Conservation (phyloP, 2,329 filamentous ascomycete genomes). For the Colletotrichum horii region DNA sequence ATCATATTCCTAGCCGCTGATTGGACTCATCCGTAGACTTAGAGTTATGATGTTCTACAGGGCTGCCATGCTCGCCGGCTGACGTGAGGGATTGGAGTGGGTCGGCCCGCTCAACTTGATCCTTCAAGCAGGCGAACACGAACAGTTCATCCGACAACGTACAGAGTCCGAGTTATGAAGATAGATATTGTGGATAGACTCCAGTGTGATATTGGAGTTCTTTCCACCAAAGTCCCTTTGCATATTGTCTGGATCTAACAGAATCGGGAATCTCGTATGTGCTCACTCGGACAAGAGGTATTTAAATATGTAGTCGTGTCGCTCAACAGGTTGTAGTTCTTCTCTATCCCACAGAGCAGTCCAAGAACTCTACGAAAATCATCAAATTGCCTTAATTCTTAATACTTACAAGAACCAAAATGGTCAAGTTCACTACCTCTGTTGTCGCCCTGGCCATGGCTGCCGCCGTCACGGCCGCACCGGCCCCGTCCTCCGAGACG, state of each 20-base stretch:
- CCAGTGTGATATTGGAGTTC: background rate
- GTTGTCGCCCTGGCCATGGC: background rate
- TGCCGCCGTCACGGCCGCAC: background rate
- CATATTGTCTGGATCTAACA: background rate
- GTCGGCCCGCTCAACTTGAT: background rate
- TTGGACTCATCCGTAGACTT: background rate
- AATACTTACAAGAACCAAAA: background rate
- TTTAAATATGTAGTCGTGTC: background rate
- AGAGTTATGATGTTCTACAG: background rate
- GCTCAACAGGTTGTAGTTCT: background rate
- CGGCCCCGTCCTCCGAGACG: background rate
- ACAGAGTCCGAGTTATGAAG: background rate
- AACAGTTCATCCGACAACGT: background rate
- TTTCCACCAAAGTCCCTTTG: background rate
- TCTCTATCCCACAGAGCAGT: background rate
- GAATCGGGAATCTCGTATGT: background rate
- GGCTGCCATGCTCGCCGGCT: background rate
- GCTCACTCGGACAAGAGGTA: too few relatives aligned
- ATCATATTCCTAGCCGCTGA: background rate
- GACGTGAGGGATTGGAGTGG: background rate
- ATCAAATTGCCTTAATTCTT: background rate
- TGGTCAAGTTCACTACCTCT: background rate
- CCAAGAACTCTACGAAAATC: background rate
- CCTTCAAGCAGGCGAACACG: background rate
- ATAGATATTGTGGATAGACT: background rate